Conservation (phyloP, 2,329 filamentous ascomycete genomes). For the Piedraia hortae region DNA sequence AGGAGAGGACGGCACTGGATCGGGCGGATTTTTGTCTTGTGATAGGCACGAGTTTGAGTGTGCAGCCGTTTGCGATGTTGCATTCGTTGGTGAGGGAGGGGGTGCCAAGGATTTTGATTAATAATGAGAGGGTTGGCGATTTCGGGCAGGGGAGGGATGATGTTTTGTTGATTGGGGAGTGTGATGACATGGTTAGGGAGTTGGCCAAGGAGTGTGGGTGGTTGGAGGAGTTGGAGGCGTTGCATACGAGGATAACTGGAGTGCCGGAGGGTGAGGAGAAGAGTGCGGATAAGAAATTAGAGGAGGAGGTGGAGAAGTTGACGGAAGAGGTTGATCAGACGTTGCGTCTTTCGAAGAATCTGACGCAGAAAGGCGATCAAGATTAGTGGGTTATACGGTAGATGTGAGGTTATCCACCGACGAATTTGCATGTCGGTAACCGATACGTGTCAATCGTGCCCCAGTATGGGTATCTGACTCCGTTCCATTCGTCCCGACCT, state of each 20-base stretch:
- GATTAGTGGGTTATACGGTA: neutral
- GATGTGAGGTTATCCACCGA: conserved; percentile 26
- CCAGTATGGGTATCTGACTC: conserved; percentile 75
- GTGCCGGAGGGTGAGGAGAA: conserved; percentile 7
- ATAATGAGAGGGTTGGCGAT: conserved; percentile 55
- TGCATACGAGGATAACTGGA: conserved; percentile 41
- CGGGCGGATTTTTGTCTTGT: conserved; percentile 55
- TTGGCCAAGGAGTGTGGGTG: conserved; percentile 63
- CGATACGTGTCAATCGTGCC: conserved; percentile 45
- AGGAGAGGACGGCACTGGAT: conserved; percentile 25
- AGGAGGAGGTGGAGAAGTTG: conserved; percentile 30
- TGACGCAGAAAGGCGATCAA: neutral
- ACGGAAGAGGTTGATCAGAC: conserved; percentile 30
- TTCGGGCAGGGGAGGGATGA: conserved; percentile 58
- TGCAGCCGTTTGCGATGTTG: conserved; percentile 69
- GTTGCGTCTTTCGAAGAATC: conserved; percentile 18
- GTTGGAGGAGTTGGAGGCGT: conserved; percentile 49
- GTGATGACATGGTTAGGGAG: conserved; percentile 52
- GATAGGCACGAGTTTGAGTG: conserved; percentile 65
- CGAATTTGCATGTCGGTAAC: conserved; percentile 45
- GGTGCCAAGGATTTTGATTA: conserved; percentile 60
- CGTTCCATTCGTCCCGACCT: conserved; percentile 55
- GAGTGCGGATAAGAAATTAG: conserved; percentile 26
- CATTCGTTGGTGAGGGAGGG: conserved; percentile 33
- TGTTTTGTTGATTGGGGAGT: conserved; percentile 56